Evolutionary conservation across 2,329 filamentous ascomycete species (phyloP).

Genomic region (Botrytis porri): DNA sequence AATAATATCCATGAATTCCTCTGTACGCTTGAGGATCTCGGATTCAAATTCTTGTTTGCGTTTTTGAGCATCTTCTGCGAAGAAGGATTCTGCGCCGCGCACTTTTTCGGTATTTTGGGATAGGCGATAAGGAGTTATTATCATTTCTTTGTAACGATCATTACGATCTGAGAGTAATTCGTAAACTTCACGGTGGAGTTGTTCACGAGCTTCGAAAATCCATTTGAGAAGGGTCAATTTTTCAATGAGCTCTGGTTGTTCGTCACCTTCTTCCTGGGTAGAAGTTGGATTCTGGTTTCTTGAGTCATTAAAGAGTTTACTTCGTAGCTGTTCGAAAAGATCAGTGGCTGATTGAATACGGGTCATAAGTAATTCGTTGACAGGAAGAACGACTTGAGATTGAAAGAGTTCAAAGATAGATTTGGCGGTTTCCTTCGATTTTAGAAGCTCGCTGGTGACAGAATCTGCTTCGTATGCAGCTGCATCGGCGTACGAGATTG

Average conservation of each 20-base stretch:
- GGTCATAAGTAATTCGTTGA: slow-evolving; percentile 75
- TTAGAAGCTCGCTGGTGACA: slow-evolving; percentile 64
- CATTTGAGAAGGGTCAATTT: slow-evolving; percentile 94
- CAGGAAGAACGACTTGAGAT: slow-evolving; percentile 73
- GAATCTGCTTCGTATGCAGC: slow-evolving; percentile 77
- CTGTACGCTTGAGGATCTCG: slow-evolving; percentile 68
- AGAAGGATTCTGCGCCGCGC: slow-evolving; percentile 76
- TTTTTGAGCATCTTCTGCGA: slow-evolving; percentile 71
- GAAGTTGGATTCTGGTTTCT: slow-evolving; percentile 67
- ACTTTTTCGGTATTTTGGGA: slow-evolving; percentile 77
- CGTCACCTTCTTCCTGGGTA: slow-evolving; percentile 91
- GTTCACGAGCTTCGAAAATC: slow-evolving; percentile 93
- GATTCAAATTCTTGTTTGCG: slow-evolving; percentile 68
- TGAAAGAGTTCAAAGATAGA: slow-evolving; percentile 83
- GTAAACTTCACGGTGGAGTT: slow-evolving; percentile 79
- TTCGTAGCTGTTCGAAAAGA: slow-evolving; percentile 73
- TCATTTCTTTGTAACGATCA: slow-evolving; percentile 79
- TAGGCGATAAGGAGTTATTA: slow-evolving; percentile 74
- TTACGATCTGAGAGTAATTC: slow-evolving; percentile 83
- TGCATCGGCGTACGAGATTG: slow-evolving; percentile 78
- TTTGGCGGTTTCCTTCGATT: slow-evolving; percentile 71
- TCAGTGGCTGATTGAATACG: slow-evolving; percentile 71
- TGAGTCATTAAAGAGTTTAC: slow-evolving; percentile 69
- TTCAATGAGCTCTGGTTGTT: slow-evolving; percentile 88
- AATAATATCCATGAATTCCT: slow-evolving; percentile 74